phyloP scores from a whole-genome alignment of 2,329 filamentous ascomycete species.

The Ceratocystis colombiana region DNA sequence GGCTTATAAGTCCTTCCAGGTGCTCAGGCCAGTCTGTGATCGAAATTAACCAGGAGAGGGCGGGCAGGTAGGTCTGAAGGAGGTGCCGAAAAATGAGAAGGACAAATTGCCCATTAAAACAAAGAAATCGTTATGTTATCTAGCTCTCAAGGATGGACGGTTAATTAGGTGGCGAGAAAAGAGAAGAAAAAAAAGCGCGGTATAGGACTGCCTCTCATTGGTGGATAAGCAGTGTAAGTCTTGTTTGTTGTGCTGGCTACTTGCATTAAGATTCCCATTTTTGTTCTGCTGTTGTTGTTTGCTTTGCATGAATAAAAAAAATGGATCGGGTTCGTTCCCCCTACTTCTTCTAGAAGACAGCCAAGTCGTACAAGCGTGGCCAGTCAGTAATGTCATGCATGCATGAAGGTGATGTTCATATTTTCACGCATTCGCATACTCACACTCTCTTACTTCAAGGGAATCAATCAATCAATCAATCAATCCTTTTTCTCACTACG shows the following conservation, averaged over 20 bases:
- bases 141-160: too few relatives aligned
- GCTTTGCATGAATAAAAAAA: neutral
- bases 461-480: neutral
- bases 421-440: neutral
- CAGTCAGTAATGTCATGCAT: neutral
- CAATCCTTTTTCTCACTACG: neutral
- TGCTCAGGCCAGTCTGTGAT: neutral
- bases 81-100: conserved; percentile 3
- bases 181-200: neutral
- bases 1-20: conserved; percentile 11
- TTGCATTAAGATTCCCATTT: neutral
- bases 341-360: conserved; percentile 9
- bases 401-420: conserved; percentile 1
- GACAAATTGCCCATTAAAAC: neutral
- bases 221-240: neutral
- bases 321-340: neutral
- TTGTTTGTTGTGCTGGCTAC: neutral
- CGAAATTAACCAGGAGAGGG: conserved; percentile 4
- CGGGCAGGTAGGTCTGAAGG: neutral
- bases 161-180: neutral
- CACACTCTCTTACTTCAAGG: neutral
- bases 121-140: neutral
- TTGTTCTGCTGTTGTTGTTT: neutral
- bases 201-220: neutral
- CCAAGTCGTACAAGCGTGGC: neutral